Conservation (phyloP, 169 alveolate species). For the Plasmodium gaboni region DNA sequence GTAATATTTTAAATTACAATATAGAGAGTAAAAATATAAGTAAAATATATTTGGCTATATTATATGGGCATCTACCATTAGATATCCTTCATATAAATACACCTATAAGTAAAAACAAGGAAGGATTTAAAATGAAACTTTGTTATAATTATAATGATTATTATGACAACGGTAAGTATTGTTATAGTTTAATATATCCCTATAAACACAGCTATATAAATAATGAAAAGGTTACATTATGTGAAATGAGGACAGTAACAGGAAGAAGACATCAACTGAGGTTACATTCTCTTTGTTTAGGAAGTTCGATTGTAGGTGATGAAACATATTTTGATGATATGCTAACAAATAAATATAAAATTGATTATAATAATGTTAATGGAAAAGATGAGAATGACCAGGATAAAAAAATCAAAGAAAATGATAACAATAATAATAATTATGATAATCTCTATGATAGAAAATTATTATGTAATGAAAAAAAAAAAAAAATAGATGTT, state of each 20-base stretch:
- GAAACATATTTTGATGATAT: slow-evolving; percentile 75
- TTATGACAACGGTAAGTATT: slow-evolving; percentile 71
- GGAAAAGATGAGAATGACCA: neutral
- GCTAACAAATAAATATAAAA: slow-evolving; percentile 57
- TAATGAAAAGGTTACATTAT: slow-evolving; percentile 57
- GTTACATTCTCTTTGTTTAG: slow-evolving; percentile 52
- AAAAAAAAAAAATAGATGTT: slow-evolving; percentile 29
- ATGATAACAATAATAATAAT: neutral
- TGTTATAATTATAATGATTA: slow-evolving; percentile 68
- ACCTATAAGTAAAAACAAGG: slow-evolving; percentile 69
- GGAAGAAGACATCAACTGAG: slow-evolving; percentile 77
- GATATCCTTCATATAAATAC: slow-evolving; percentile 53
- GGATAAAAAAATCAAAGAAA: neutral
- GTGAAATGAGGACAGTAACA: slow-evolving; percentile 73
- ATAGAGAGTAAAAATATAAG: slow-evolving; percentile 64
- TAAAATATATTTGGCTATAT: slow-evolving; percentile 69
- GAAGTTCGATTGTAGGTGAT: slow-evolving; percentile 75
- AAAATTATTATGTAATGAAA: neutral
- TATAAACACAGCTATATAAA: slow-evolving; percentile 61
- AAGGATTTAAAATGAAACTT: slow-evolving; percentile 70
- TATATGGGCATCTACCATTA: slow-evolving; percentile 71
- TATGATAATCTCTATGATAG: neutral
- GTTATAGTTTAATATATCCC: slow-evolving; percentile 70
- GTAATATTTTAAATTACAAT: slow-evolving; percentile 55
- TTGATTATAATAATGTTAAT: neutral